phyloP scores from a whole-genome alignment of 2,329 filamentous ascomycete species.

The Leptographium wingfieldii region DNA sequence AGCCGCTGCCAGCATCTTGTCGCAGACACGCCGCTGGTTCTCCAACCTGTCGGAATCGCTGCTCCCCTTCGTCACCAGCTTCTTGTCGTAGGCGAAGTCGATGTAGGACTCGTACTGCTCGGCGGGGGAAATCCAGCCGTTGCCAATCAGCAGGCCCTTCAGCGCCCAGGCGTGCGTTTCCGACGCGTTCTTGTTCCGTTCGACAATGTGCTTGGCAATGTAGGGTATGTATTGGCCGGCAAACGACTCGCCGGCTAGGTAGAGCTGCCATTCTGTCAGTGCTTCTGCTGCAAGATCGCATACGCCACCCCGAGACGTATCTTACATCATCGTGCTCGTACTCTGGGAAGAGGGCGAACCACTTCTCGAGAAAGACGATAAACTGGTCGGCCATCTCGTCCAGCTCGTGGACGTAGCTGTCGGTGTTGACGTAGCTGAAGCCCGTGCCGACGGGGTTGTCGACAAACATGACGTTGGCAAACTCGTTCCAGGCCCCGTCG shows the following conservation, averaged over 20 bases:
- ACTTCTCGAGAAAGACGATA: conserved; percentile 79
- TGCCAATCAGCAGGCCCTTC: conserved; percentile 81
- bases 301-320: conserved; percentile 22
- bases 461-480: conserved; percentile 91
- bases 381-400: conserved; percentile 85
- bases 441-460: conserved; percentile 95
- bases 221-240: conserved; percentile 96
- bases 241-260: conserved; percentile 91
- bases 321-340: conserved; percentile 78
- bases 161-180: conserved; percentile 56
- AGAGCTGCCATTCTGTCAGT: conserved; percentile 48
- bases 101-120: conserved; percentile 88
- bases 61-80: conserved; percentile 56
- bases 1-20: conserved; percentile 40
- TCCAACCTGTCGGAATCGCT: conserved; percentile 54
- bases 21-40: conserved; percentile 54
- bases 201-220: conserved; percentile 80
- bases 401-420: conserved; percentile 76
- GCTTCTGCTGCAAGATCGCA: background rate
- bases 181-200: conserved; percentile 59
- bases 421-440: conserved; percentile 87
- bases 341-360: conserved; percentile 80
- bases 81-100: conserved; percentile 65
- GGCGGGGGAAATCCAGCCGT: conserved; percentile 86
- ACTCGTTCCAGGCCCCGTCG: conserved; percentile 97